Conservation (phyloP, 352 stramenopile species). For the Phytophthora megakarya region DNA sequence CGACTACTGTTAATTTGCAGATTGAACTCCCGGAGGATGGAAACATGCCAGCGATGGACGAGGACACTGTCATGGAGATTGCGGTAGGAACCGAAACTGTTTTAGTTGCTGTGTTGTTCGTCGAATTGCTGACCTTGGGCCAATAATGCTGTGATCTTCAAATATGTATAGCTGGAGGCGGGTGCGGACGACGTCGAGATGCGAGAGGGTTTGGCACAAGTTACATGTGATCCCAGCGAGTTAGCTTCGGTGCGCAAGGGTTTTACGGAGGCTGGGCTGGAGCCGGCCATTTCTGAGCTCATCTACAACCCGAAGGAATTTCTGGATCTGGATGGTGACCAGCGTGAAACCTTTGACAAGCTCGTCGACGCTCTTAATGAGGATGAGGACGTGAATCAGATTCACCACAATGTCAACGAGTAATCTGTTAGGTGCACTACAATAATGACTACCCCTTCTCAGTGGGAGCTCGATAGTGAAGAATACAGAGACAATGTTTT, state of each 20-base stretch:
- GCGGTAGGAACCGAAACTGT: constrained; percentile 38
- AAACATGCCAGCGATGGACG: constrained; percentile 41
- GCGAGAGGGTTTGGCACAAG: constrained; percentile 64
- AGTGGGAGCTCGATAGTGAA: background rate
- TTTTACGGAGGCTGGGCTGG: constrained; percentile 58
- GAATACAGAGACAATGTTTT: constrained; percentile 20
- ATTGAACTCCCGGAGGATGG: constrained; percentile 42
- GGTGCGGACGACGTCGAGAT: constrained; percentile 75
- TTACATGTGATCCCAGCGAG: constrained; percentile 73
- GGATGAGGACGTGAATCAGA: constrained; percentile 81
- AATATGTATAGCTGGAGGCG: constrained; percentile 57
- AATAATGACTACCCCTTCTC: no score
- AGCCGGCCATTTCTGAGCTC: constrained; percentile 74
- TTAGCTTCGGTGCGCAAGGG: constrained; percentile 61
- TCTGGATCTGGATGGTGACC: constrained; percentile 55
- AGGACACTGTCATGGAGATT: constrained; percentile 79
- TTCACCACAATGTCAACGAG: constrained; percentile 86
- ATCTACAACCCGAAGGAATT: constrained; percentile 87
- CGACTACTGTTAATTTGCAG: constrained; percentile 28
- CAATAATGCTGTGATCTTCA: background rate
- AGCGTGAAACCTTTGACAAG: constrained; percentile 72
- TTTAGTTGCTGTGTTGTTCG: background rate
- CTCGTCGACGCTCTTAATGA: constrained; percentile 77
- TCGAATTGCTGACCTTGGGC: constrained; percentile 6
- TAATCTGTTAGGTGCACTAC: constrained; percentile 19